A percentile compares a stretch with the other conserved stretches of the same genome.
phyloP scores from a whole-genome alignment of 192 early-diverging fungal species.

The Funneliformis geosporum region DNA sequence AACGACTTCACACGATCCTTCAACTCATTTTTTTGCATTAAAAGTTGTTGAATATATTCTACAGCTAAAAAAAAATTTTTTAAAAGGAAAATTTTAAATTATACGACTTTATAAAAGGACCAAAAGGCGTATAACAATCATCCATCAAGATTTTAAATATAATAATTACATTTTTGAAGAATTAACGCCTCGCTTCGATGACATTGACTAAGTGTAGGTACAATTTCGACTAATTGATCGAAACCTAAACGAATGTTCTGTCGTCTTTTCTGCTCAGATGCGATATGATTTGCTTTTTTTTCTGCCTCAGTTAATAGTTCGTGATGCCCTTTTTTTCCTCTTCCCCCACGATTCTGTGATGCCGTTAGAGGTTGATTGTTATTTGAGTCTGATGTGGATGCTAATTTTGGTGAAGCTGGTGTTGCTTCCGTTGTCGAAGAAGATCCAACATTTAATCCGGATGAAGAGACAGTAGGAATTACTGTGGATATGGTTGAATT shows the following conservation, averaged over 20 bases:
- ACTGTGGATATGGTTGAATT: conserved; percentile 37
- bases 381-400: conserved; percentile 28
- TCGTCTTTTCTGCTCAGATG: conserved; percentile 89
- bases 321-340: conserved; percentile 50
- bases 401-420: conserved; percentile 27
- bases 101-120: conserved; percentile 11
- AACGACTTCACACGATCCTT: conserved; percentile 54
- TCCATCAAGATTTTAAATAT: not conserved
- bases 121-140: not conserved
- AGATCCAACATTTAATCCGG: conserved; percentile 25
- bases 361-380: conserved; percentile 18
- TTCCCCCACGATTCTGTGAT: conserved; percentile 18
- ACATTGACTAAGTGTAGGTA: conserved; percentile 78
- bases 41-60: conserved; percentile 72
- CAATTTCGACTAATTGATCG: conserved; percentile 85
- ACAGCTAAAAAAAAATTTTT: conserved; percentile 51
- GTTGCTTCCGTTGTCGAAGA: conserved; percentile 34
- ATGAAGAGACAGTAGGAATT: conserved; percentile 17
- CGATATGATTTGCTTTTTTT: conserved; percentile 95
- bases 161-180: conserved; percentile 67
- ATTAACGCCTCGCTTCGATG: conserved; percentile 87
- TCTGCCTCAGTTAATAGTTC: conserved; percentile 87
- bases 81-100: not conserved
- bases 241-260: conserved; percentile 90
- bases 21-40: conserved; percentile 62